These are phyloP conservation scores for Fusarium albidum DNA, from an alignment of 2,329 filamentous ascomycete genomes.

Conservation along the genomic window DNA sequence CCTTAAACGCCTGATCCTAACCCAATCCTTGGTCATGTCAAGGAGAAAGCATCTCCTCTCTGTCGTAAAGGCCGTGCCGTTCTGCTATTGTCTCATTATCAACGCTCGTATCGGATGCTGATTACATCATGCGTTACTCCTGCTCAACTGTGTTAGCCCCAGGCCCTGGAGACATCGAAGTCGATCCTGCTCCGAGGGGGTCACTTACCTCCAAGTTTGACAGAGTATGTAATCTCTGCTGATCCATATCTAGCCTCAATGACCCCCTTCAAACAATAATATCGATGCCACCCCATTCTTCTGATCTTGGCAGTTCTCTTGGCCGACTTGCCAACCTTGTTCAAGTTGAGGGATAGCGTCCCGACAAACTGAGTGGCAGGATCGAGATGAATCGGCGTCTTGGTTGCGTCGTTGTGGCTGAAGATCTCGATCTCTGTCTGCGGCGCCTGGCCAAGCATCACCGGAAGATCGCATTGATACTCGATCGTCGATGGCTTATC, in stretches of 20 bases:
- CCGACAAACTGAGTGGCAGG: constrained; percentile 43
- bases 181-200: not conserved
- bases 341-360: constrained; percentile 46
- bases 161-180: constrained; percentile 6
- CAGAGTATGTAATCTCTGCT: constrained; percentile 48
- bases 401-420: constrained; percentile 44
- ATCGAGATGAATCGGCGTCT: constrained; percentile 44
- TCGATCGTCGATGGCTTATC: constrained; percentile 47
- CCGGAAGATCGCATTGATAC: constrained; percentile 50
- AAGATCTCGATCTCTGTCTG: constrained; percentile 51
- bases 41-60: constrained; percentile 1
- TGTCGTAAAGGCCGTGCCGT: constrained; percentile 7
- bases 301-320: constrained; percentile 43
- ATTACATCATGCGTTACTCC: constrained; percentile 49
- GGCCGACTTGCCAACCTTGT: constrained; percentile 44
- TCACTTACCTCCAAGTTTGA: constrained; percentile 48
- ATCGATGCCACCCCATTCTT: constrained; percentile 47
- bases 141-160: constrained; percentile 29
- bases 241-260: constrained; percentile 51
- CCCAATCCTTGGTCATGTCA: not conserved
- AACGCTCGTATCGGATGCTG: constrained; percentile 46
- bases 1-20: not conserved
- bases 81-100: not conserved
- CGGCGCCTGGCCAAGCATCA: constrained; percentile 44
- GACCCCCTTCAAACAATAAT: constrained; percentile 47